Base-by-base conservation (phyloP, 2,329 filamentous ascomycete genomes). In the Hypoxylon sp. region DNA sequence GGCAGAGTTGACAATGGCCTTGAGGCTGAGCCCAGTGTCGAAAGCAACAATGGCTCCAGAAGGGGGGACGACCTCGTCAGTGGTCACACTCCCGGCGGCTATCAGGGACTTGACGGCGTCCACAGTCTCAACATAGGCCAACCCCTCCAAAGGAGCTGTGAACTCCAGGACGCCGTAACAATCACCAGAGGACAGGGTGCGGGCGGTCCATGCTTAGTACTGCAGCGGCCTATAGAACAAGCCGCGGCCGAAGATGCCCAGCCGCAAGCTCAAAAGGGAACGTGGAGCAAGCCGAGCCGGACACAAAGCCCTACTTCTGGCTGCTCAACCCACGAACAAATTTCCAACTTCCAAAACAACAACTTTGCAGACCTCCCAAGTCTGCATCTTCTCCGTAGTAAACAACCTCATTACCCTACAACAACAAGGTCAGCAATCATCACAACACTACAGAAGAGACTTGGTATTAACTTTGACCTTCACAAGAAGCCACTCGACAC, bases 381-480 rank as follows among this genome's bases (percentile, higher is more conserved):
- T 18, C 51, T 45, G 4, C 38, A 36, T 45, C 36, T 32, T 16
- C 18, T 45, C 12, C 28, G 18, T 7, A 46, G 4, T 6, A 42
- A 38, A 40, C 18, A 5, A 38, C 26, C 18, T 4, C 14, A 24
- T 9, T 9, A 32, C 36, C 2, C 9, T 6, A 16, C 7, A 36
- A 11, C 12, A 22, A 3, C 18, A 30, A 55, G 24, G 36, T 16
- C 32, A 51, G 40, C 44, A 28, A 53, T 63, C 32, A 36, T 53
- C 22, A 33, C 32, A 42, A 28, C 18, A 11, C 7, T 61, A 26
- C 56, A 56, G 12, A 48, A 22, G 11, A 48, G 53, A 45, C 9
- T 24, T 16, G 16, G 20, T 16, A 55, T 64, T 55, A 11, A 61
- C 44, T 64, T 64, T 26, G 28, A 26, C 14, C 44, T 26, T 9